Evolutionary conservation across 805 yeast genomes (phyloP).

Genomic region (Teunomyces aglyptinius): DNA sequence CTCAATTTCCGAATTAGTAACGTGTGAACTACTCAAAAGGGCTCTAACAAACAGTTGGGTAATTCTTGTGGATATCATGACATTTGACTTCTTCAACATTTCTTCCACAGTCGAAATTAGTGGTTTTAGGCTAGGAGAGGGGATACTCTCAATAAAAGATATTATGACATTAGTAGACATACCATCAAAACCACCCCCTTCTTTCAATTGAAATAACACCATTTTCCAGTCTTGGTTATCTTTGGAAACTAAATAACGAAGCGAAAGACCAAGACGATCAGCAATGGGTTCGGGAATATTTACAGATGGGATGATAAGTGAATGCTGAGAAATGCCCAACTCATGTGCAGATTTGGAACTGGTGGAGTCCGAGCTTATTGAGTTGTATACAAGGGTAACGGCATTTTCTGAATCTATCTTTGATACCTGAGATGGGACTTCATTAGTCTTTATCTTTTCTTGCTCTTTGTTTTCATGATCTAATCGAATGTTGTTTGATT

Average conservation of each 20-base stretch:
- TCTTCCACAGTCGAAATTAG: slow-evolving; percentile 36
- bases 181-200: slow-evolving; percentile 35
- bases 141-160: slow-evolving; percentile 39
- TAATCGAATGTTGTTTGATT: slow-evolving; percentile 4
- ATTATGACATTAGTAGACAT: slow-evolving; percentile 33
- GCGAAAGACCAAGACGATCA: slow-evolving; percentile 38
- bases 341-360: not conserved
- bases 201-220: slow-evolving; percentile 38
- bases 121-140: slow-evolving; percentile 31
- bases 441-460: slow-evolving; percentile 12
- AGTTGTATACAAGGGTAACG: slow-evolving; percentile 10
- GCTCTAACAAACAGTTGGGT: slow-evolving; percentile 38
- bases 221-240: slow-evolving; percentile 48
- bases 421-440: slow-evolving; percentile 17
- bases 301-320: slow-evolving; percentile 17
- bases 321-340: slow-evolving; percentile 11
- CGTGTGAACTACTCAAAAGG: slow-evolving; percentile 21
- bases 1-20: slow-evolving; percentile 19
- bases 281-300: slow-evolving; percentile 37
- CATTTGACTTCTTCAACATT: slow-evolving; percentile 34
- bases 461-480: slow-evolving; percentile 14
- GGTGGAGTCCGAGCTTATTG: slow-evolving; percentile 2
- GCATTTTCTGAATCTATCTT: slow-evolving; percentile 10
- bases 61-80: slow-evolving; percentile 29
- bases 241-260: slow-evolving; percentile 37